These are phyloP conservation scores for Coemansia sp. DNA, from an alignment of 192 early-diverging fungal species.

Conservation along the genomic window DNA sequence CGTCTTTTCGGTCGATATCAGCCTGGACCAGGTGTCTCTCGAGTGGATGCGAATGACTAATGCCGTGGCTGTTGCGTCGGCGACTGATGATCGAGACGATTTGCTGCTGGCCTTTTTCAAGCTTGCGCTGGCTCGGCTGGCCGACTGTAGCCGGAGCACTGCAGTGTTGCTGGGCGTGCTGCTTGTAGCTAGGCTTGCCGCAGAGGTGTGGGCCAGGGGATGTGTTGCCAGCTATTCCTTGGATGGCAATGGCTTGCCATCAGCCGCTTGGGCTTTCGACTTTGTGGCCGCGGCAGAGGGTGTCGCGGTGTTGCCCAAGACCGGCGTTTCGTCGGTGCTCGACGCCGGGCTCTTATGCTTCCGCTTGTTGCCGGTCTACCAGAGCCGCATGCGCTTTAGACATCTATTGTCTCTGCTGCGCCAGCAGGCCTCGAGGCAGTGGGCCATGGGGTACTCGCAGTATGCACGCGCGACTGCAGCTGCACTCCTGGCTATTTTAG, in stretches of 20 bases:
- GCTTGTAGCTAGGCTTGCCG: not conserved
- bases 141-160: not conserved
- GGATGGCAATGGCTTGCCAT: not conserved
- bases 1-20: not conserved
- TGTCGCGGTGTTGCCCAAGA: not conserved
- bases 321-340: not conserved
- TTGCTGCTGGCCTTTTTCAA: not conserved
- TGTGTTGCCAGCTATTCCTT: not conserved
- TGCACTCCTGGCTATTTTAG: not conserved
- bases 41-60: slow-evolving; percentile 10
- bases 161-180: not conserved
- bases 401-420: not conserved
- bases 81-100: no score
- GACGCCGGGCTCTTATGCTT: not conserved
- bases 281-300: no score
- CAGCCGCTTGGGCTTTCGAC: no score
- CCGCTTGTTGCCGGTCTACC: not conserved
- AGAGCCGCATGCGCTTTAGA: not conserved
- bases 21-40: slow-evolving; percentile 9
- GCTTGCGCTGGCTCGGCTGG: not conserved
- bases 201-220: not conserved
- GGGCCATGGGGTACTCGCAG: no score
- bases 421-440: not conserved
- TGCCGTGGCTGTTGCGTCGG: not conserved
- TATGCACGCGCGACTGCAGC: not conserved